phyloP scores from a whole-genome alignment of 2,329 filamentous ascomycete species.

The Lachnellula cervina region DNA sequence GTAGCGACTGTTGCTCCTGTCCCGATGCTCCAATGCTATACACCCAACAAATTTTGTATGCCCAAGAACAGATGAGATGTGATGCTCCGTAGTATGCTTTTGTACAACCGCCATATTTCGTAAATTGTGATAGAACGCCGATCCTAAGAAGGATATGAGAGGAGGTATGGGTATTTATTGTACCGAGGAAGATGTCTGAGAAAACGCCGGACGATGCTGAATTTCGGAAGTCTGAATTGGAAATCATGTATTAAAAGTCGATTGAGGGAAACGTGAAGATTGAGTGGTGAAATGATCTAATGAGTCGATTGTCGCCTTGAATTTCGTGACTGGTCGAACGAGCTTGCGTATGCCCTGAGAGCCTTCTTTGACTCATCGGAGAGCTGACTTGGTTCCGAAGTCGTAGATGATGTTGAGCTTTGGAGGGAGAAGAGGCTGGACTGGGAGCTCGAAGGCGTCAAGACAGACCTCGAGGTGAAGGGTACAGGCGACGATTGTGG shows the following conservation, averaged over 20 bases:
- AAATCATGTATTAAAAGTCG: conserved; percentile 6
- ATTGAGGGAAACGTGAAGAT: neutral
- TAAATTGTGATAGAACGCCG: conserved; percentile 23
- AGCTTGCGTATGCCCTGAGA: conserved; percentile 78
- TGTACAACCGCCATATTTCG: conserved; percentile 25
- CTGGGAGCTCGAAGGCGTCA: conserved; percentile 73
- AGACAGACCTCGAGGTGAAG: conserved; percentile 38
- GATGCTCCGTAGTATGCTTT: conserved; percentile 28
- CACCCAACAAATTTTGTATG: conserved; percentile 23
- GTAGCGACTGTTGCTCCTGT: conserved; percentile 14
- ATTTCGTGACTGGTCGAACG: conserved; percentile 65
- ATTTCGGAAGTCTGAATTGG: conserved; percentile 8
- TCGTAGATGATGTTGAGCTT: conserved; percentile 52
- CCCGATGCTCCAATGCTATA: conserved; percentile 19
- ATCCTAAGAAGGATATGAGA: conserved; percentile 24
- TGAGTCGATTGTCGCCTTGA: conserved; percentile 30
- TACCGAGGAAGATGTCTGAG: conserved; percentile 14
- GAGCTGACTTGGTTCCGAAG: conserved; percentile 51
- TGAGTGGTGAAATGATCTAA: conserved; percentile 10
- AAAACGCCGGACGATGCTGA: conserved; percentile 24
- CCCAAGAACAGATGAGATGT: conserved; percentile 20
- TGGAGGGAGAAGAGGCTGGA: conserved; percentile 78
- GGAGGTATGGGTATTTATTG: conserved; percentile 27
- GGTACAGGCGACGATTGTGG: conserved; percentile 40
- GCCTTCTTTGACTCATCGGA: conserved; percentile 75